A percentile compares a stretch with the other conserved stretches of the same genome.
These are phyloP conservation scores for Talaromyces sp. DNA, from an alignment of 2,329 filamentous ascomycete genomes.

Conservation along the genomic window DNA sequence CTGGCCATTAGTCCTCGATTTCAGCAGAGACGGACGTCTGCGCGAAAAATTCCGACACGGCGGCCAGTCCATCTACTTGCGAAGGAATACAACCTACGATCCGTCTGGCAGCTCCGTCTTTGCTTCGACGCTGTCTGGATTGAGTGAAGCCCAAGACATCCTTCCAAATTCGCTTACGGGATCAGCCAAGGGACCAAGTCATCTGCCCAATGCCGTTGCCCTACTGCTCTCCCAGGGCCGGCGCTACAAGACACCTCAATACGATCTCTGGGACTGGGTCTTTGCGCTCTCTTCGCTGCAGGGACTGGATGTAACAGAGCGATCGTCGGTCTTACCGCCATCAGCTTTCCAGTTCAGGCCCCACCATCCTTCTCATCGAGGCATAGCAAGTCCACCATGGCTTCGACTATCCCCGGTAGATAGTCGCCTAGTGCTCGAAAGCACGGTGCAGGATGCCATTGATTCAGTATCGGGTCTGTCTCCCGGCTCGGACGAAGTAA, in stretches of 20 bases:
- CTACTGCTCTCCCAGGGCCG: constrained; percentile 18
- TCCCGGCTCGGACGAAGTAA: constrained; percentile 39
- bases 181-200: constrained; percentile 20
- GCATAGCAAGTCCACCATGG: constrained; percentile 44
- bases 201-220: constrained; percentile 18
- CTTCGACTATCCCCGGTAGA: constrained; percentile 62
- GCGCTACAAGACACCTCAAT: constrained; percentile 23
- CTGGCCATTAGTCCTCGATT: constrained; percentile 78
- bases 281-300: constrained; percentile 57
- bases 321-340: constrained; percentile 54
- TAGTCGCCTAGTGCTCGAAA: constrained; percentile 62
- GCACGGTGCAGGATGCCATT: constrained; percentile 33
- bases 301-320: constrained; percentile 60
- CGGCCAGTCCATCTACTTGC: constrained; percentile 70
- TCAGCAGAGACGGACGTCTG: constrained; percentile 59
- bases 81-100: constrained; percentile 63
- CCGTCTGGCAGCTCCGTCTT: constrained; percentile 59
- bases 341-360: constrained; percentile 30
- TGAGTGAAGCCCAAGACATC: constrained; percentile 57
- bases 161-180: constrained; percentile 20
- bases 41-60: constrained; percentile 56
- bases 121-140: constrained; percentile 65
- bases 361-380: constrained; percentile 32
- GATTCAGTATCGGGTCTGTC: constrained; percentile 25
- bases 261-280: constrained; percentile 65